Base-by-base conservation (phyloP, 257 asterid species). In the Rehmannia glutinosa region DNA sequence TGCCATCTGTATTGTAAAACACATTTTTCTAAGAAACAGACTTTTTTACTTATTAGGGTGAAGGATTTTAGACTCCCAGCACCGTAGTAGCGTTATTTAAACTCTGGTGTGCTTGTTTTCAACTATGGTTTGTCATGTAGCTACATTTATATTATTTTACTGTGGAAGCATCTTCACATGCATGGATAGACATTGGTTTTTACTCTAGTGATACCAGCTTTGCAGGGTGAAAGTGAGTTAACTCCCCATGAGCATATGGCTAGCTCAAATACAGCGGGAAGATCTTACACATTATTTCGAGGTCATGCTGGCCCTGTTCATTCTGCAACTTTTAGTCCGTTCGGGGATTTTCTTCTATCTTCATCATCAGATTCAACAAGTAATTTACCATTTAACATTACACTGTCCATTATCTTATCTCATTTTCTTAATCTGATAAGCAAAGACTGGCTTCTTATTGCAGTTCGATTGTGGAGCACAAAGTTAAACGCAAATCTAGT, bases 291-390 rank as follows among this genome's bases (percentile, higher is more conserved):
- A 41, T 78, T 88, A 77, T 84, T 83, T 66, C 88, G 84, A 32
- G 97, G 99, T 69, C 99, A 93, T 79, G 81, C 95, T 38, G 97
- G 99, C 30, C 99, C 97, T 38, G 85, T 93, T 60, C 87, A 93
- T 82, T 85, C 99, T 30, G 86, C 97, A 46, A 80, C 89, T 56
- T 93, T 90, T 75, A 86, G 96, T 82, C 96, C 97, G 0, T 83
- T 81, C 20, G 96, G 95, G 62, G 97, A 90, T 85, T 93, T 82
- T 81, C 77, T 93, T 70, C 82, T 93, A 60, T 93, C 97, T 61
- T 86, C 99, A 54, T 93, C 99, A 45, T 87, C 99, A 66, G 99
- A 93, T 83, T 88, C 97, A 24, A 93, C 99, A 36, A 74, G 98
- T 89, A 82, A 72, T 69, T 69, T 64, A 62, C 42, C 42, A 21